A percentile compares a stretch with the other conserved stretches of the same genome.
These are phyloP conservation scores for Lathyrus sativus DNA, from an alignment of 306 rosid genomes.

Conservation along the genomic window DNA sequence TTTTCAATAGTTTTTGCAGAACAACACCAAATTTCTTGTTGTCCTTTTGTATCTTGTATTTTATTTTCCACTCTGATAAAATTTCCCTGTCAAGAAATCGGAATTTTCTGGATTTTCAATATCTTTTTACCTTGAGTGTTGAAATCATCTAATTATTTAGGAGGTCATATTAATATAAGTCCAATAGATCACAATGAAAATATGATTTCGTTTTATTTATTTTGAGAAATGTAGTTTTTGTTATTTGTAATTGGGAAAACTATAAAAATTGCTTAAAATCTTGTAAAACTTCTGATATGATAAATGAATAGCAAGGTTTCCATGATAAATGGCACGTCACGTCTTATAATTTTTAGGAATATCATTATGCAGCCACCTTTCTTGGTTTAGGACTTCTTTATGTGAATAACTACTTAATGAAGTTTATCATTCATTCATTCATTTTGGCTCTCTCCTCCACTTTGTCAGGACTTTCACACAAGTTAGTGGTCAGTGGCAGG, in stretches of 20 bases:
- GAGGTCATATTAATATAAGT: conserved; percentile 3
- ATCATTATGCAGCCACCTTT: conserved; percentile 10
- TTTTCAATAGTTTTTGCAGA: not conserved
- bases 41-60: too few relatives aligned
- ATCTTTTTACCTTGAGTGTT: not conserved
- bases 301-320: conserved; percentile 5
- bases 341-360: conserved; percentile 3
- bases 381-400: conserved; percentile 14
- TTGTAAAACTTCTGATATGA: not conserved
- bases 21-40: not conserved
- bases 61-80: too few relatives aligned
- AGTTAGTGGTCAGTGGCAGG: conserved; percentile 99
- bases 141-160: conserved; percentile 1
- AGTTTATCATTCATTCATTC: conserved; percentile 27
- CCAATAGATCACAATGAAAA: not conserved
- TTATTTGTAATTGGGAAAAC: conserved; percentile 7
- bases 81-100: not conserved
- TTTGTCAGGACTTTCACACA: conserved; percentile 91
- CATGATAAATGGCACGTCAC: not conserved
- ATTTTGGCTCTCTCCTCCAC: conserved; percentile 17
- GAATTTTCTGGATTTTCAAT: conserved; percentile 1
- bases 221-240: not conserved
- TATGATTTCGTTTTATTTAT: not conserved
- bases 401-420: conserved; percentile 26
- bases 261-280: not conserved